Evolutionary conservation across 2,329 filamentous ascomycete genomes (phyloP).

Genomic region (Scedosporium dehoogii): DNA sequence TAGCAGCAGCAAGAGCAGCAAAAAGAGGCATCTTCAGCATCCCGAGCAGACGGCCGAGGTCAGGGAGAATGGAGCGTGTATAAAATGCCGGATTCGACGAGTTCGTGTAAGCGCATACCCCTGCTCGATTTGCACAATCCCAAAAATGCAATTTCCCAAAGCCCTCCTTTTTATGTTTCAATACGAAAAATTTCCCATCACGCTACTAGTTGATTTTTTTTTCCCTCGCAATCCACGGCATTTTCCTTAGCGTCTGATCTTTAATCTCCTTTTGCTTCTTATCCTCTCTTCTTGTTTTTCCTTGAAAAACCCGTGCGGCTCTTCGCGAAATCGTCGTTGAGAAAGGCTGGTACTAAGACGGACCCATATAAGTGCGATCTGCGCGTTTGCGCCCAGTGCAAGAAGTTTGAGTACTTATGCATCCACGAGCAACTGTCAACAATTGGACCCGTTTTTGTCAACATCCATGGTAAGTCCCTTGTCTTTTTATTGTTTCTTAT

Average conservation of each 20-base stretch:
- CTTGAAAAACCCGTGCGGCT: background rate
- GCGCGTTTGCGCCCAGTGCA: constrained; percentile 16
- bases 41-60: constrained; percentile 6
- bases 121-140: background rate
- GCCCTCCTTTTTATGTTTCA: background rate
- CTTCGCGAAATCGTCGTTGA: background rate
- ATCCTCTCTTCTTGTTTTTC: background rate
- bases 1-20: constrained; percentile 4
- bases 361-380: constrained; percentile 4
- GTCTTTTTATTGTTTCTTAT: background rate
- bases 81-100: constrained; percentile 7
- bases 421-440: constrained; percentile 12
- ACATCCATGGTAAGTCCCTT: constrained; percentile 6
- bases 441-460: constrained; percentile 6
- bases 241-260: background rate
- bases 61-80: constrained; percentile 7
- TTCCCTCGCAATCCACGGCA: background rate
- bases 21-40: constrained; percentile 5
- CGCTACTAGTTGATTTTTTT: background rate
- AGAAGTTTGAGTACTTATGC: constrained; percentile 12
- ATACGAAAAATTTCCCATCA: background rate
- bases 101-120: constrained; percentile 7
- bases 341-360: background rate
- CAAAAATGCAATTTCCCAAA: background rate
- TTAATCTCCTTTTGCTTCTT: background rate